Base-by-base conservation (phyloP, 78 protist species). In the Pelomyxa schiedti region DNA sequence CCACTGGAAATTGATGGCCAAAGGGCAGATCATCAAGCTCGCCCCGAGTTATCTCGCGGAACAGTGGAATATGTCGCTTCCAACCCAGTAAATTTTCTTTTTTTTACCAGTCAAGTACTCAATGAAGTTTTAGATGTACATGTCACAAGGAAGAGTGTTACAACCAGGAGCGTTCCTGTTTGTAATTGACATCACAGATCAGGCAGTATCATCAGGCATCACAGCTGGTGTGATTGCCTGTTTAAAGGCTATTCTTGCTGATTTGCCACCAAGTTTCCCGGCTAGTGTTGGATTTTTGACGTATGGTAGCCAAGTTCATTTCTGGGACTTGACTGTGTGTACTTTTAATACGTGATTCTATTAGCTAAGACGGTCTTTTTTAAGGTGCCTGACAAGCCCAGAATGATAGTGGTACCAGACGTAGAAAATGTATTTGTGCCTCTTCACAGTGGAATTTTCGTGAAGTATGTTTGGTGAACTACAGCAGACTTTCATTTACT, bases 261-360 rank as follows among this genome's bases (percentile, higher is more conserved):
- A 81, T n/a, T 26, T n/a, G 5, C 66, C 39, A 28, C 79, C 69
- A 63, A 28, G 42, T n/a, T 38, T 53, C 30, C 88, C 83, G 43
- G 1, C n/a, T 16, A 42, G 37, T 24, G 75, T 83, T 37, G 88
- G 88, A 69, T 78, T 83, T 28, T 63, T 83, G 42, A 83, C 88
- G 8, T 83, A 74, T 36, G 78, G 77, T 47, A 77, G 78, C 2
- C 76, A 72, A 24, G 82, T 83, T 8, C 88, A 83, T 6, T 83
- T 83, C 41, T 83, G 82, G 81, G 35, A 72, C 38, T 74, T 83
- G 26, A 83, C 68, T 9, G 70, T 9, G 30, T n/a, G n/a, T n/a
- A n/a, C 24, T 52, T 52, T 52, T 52, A 24, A n/a, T 52, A n/a
- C 24, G 24, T 52, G 24, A 24, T 52, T 52, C 24, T 52, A 52